Percentiles rank a stretch among this genome's conserved stretches.
These are phyloP conservation scores for Rhodamnia argentea DNA, from an alignment of 345 rosid genomes.

Conservation along the genomic window DNA sequence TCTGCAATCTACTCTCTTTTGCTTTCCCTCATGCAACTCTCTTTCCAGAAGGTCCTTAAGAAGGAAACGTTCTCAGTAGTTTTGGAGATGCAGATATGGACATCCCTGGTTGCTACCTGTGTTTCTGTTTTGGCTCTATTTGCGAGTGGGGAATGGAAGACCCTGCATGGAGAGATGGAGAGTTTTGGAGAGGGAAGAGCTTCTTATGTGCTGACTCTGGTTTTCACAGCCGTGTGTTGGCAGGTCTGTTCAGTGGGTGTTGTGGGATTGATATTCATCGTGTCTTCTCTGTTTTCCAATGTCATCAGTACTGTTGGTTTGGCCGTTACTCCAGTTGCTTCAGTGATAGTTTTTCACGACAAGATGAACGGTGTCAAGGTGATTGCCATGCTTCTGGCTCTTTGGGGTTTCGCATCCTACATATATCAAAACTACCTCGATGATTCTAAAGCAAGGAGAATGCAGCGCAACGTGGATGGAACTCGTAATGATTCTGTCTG, in stretches of 20 bases:
- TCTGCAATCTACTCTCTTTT: conserved; percentile 72
- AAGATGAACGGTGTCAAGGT: conserved; percentile 55
- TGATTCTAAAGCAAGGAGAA: conserved; percentile 30
- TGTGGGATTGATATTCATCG: conserved; percentile 56
- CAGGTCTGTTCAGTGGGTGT: conserved; percentile 64
- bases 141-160: conserved; percentile 67
- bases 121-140: conserved; percentile 33
- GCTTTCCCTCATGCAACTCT: conserved; percentile 71
- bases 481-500: conserved; percentile 4
- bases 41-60: conserved; percentile 55
- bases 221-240: conserved; percentile 52
- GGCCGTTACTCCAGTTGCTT: conserved; percentile 49
- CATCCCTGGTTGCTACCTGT: conserved; percentile 35
- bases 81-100: conserved; percentile 55
- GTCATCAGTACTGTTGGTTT: conserved; percentile 54
- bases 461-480: conserved; percentile 2
- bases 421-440: conserved; percentile 54
- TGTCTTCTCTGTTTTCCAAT: conserved; percentile 68
- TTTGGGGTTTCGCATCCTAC: conserved; percentile 52
- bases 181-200: conserved; percentile 27
- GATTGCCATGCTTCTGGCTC: conserved; percentile 51
- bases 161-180: conserved; percentile 41
- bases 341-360: conserved; percentile 49
- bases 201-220: conserved; percentile 45
- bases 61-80: conserved; percentile 43